Base-by-base conservation (phyloP, 1,139 yeast species). In the Yamadazyma oceani region DNA sequence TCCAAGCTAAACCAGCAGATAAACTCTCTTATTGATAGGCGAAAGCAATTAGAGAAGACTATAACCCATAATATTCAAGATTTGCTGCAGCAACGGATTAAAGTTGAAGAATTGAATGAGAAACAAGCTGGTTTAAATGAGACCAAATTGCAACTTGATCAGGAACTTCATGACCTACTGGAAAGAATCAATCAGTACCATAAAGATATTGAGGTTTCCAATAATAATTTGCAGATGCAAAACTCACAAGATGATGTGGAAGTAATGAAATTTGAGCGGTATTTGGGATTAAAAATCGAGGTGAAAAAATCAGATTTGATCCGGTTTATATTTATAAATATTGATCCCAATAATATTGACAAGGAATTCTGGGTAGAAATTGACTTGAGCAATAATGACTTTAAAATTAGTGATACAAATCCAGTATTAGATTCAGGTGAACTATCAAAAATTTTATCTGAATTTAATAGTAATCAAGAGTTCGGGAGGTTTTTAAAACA, bases 211-310 rank as follows among this genome's bases (percentile, higher is more conserved):
- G 40, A 43, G 9, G 39, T 46, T 22, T 40, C 50, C 37, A 32
- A 58, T 55, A 13, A 60, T 64, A 38, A 66, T 48, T 58, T 33
- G 55, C 56, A 17, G 55, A 44, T 25, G 50, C 61, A 13, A 62
- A 53, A 14, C 73, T 53, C 57, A 19, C 55, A 57, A 17, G 78
- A 73, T 39, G 53, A 58, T 38, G 66, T 65, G 4, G 68, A 72
- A 36, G 60, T 75, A 15, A 50, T 62, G 26, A 63, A 69, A 37
- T 73, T 62, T 45, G 80, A 75, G 41, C 56, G 58, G 35, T 66
- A 73, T 40, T 55, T 74, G 35, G 81, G 82, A 1, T 51, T 76
- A 34, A 61, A 56, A 34, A 64, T 75, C 26, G 69, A 66, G 33
- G 77, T 73, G 4, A 41, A 68, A 2, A 52, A 58, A 2, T 60